phyloP scores from a whole-genome alignment of 352 stramenopile genomes.

The Lagenidium sp. region DNA sequence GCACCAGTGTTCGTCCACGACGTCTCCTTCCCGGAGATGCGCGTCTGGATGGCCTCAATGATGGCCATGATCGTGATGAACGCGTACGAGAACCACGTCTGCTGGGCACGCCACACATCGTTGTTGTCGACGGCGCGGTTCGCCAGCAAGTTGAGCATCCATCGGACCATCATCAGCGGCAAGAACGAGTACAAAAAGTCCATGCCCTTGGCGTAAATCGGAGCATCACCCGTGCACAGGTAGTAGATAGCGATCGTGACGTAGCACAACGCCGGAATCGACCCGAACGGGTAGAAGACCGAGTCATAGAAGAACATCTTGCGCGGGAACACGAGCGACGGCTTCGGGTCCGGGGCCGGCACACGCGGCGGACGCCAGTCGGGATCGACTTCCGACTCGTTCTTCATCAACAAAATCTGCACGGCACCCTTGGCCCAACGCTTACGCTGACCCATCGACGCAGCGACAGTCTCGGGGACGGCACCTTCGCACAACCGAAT shows the following conservation, averaged over 20 bases:
- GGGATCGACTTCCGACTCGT: slow-evolving; percentile 83
- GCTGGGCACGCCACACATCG: slow-evolving; percentile 83
- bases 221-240: slow-evolving; percentile 73
- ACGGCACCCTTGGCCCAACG: slow-evolving; percentile 86
- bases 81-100: slow-evolving; percentile 88
- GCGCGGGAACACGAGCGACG: slow-evolving; percentile 65
- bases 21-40: slow-evolving; percentile 77
- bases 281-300: slow-evolving; percentile 84
- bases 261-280: slow-evolving; percentile 80
- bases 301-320: slow-evolving; percentile 90
- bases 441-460: slow-evolving; percentile 80
- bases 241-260: slow-evolving; percentile 82
- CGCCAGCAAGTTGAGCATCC: slow-evolving; percentile 75
- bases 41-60: slow-evolving; percentile 64
- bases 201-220: slow-evolving; percentile 76
- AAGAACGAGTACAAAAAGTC: slow-evolving; percentile 85
- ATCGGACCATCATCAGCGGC: slow-evolving; percentile 67
- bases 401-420: slow-evolving; percentile 87
- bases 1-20: slow-evolving; percentile 86
- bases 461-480: slow-evolving; percentile 76
- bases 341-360: slow-evolving; percentile 75
- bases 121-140: slow-evolving; percentile 87
- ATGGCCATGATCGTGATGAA: slow-evolving; percentile 87
- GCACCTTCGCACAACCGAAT: slow-evolving; percentile 81
- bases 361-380: slow-evolving; percentile 81